These are phyloP conservation scores for Tricholoma hemisulphureum DNA, from an alignment of 768 basidiomycete genomes.

Conservation along the genomic window DNA sequence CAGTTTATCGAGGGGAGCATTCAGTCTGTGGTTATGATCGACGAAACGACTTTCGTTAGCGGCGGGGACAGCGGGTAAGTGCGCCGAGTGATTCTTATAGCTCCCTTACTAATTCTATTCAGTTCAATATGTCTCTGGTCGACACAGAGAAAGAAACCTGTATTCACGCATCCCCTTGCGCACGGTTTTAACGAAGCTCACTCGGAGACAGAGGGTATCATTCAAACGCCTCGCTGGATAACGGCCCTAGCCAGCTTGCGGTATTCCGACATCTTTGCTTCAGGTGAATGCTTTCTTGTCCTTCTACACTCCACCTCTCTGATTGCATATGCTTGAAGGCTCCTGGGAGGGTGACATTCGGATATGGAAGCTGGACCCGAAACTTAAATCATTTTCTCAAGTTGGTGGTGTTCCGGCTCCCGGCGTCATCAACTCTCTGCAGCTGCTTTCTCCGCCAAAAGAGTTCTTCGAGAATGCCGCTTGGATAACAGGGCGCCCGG, in stretches of 20 bases:
- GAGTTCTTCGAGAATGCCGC: constrained; percentile 40
- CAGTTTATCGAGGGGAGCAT: constrained; percentile 87
- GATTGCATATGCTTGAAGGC: constrained; percentile 45
- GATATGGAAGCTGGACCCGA: constrained; percentile 86
- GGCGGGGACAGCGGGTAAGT: constrained; percentile 95
- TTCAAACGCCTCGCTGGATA: constrained; percentile 87
- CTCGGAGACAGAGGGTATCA: constrained; percentile 71
- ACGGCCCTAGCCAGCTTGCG: constrained; percentile 78
- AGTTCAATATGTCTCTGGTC: constrained; percentile 94
- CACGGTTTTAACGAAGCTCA: constrained; percentile 78
- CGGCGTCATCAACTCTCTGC: constrained; percentile 90
- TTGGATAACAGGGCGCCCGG: constrained; percentile 27
- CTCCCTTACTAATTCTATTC: neutral
- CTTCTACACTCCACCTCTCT: constrained; percentile 2
- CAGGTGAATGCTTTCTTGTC: constrained; percentile 49
- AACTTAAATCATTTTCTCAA: constrained; percentile 72
- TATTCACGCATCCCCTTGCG: constrained; percentile 81
- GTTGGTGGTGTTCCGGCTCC: constrained; percentile 61
- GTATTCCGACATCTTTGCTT: constrained; percentile 89
- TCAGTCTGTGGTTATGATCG: constrained; percentile 92
- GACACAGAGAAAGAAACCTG: constrained; percentile 90
- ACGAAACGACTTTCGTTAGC: constrained; percentile 88
- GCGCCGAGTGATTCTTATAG: neutral
- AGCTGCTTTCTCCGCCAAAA: constrained; percentile 61
- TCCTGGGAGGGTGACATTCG: constrained; percentile 92